These are phyloP conservation scores for Saturnispora kantuleensis DNA, from an alignment of 805 yeast species.

Conservation along the genomic window DNA sequence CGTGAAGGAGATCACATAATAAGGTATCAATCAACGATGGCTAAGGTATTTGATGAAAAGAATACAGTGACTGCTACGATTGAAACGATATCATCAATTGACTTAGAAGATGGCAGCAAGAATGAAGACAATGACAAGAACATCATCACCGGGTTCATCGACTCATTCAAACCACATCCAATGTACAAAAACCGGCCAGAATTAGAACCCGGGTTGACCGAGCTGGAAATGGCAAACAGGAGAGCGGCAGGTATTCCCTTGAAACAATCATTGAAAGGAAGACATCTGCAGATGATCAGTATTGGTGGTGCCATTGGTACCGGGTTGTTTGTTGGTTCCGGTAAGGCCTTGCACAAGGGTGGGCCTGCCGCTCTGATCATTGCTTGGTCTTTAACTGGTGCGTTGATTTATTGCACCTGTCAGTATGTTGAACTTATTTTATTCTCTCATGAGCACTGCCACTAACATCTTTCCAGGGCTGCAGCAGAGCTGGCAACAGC, in stretches of 20 bases:
- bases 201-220: slow-evolving; percentile 31
- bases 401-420: slow-evolving; percentile 48
- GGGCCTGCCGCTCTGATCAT: slow-evolving; percentile 65
- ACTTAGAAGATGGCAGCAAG: too few relatives aligned
- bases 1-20: too few relatives aligned
- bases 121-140: neutral
- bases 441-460: too few relatives aligned
- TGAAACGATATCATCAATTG: neutral
- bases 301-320: slow-evolving; percentile 76
- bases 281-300: slow-evolving; percentile 71
- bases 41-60: slow-evolving; percentile 2
- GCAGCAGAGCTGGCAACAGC: slow-evolving; percentile 51
- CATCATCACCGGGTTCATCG: slow-evolving; percentile 12
- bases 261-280: slow-evolving; percentile 39
- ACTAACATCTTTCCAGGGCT: slow-evolving; percentile 21
- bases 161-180: slow-evolving; percentile 18
- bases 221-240: slow-evolving; percentile 34
- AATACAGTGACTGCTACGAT: neutral
- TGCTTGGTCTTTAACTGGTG: slow-evolving; percentile 45
- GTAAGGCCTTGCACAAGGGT: slow-evolving; percentile 44
- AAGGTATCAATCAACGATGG: neutral
- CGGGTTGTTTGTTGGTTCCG: slow-evolving; percentile 66
- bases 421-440: slow-evolving; percentile 21
- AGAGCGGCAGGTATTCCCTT: slow-evolving; percentile 37
- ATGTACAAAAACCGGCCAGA: slow-evolving; percentile 16